phyloP scores from a whole-genome alignment of 495 filamentous ascomycete genomes.

The Terfezia boudieri region DNA sequence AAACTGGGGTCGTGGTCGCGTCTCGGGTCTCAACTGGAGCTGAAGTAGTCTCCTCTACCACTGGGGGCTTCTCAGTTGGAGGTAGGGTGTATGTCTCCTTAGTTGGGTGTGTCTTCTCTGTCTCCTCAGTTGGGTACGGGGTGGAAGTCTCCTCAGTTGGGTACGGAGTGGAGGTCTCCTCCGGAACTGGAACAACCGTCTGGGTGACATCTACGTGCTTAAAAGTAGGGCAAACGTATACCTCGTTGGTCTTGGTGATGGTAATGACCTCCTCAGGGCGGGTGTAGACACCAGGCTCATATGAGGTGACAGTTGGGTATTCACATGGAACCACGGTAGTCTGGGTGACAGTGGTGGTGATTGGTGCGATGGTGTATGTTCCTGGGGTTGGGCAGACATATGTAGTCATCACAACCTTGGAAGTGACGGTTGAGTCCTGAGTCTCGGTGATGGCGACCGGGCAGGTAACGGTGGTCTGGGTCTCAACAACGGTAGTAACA shows the following conservation, averaged over 20 bases:
- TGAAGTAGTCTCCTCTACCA: neutral
- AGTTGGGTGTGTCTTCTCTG: slow-evolving; percentile 7
- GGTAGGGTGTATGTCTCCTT: slow-evolving; percentile 1
- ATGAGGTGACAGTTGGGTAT: slow-evolving; percentile 42
- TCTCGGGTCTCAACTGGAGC: neutral
- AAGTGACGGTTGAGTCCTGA: slow-evolving; percentile 35
- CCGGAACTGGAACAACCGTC: slow-evolving; percentile 8
- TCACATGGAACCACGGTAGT: slow-evolving; percentile 33
- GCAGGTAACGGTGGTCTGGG: slow-evolving; percentile 48
- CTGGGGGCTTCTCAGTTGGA: neutral
- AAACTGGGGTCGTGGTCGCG: slow-evolving; percentile 2
- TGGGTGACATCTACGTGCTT: slow-evolving; percentile 22
- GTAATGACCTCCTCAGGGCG: slow-evolving; percentile 43
- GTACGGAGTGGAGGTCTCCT: slow-evolving; percentile 12
- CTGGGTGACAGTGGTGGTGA: slow-evolving; percentile 34
- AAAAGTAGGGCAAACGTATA: slow-evolving; percentile 48
- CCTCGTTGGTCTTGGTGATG: slow-evolving; percentile 41
- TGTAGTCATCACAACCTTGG: slow-evolving; percentile 47
- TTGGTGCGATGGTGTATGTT: slow-evolving; percentile 60
- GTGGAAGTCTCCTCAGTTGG: slow-evolving; percentile 15
- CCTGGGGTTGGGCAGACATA: slow-evolving; percentile 59
- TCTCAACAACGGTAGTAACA: slow-evolving; percentile 52
- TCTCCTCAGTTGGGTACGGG: slow-evolving; percentile 9
- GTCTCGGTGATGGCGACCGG: slow-evolving; percentile 46
- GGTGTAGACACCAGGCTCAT: slow-evolving; percentile 52